Evolutionary conservation across 306 rosid species (phyloP), one percentile per base, ranked within the genome.

Genomic region (Myrica gale): DNA sequence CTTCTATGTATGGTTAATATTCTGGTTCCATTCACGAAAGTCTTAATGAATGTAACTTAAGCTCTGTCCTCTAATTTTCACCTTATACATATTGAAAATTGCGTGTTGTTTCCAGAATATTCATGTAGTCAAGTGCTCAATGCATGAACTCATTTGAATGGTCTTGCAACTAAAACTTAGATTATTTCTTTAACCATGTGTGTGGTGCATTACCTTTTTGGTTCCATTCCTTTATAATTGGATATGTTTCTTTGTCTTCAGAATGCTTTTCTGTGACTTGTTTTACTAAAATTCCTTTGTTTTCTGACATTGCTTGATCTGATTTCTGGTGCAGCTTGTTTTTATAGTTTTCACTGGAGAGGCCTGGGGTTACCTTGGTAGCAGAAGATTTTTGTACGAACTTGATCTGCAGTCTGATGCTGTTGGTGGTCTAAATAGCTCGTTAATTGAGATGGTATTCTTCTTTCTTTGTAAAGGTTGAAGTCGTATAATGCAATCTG

Each of bases 291-390:
- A 1, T 5, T 62, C 12, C 51, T 71, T 78, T 41, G 46, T 44
- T 74, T 83, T 79, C 85, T 87, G 72, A 81, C 77, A 46, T 78
- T 81, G 80, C 80, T 83, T 74, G 71, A 81, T 32, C 37, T 32
- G 37, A 32, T 32, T 72, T 82, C 77, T 72, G 74, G 80, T 87
- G 87, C 97, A 93, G 98, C 93, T 93, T 82, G 94, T 86, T 69
- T 93, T 93, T 86, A 86, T 65, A 76, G 90, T 88, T 80, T 88
- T 91, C 83, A 91, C 98, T 56, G 98, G 98, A 55, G 98, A 93
- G 80, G 80, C 89, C 11, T 93, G 98, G 98, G 98, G 97, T 61
- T 93, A 91, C 88, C 97, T 93, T 76, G 98, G 98, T 79, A 93
- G 98, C 79, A 81, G 98, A 85, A 91, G 97, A 76, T 93, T 93